phyloP scores from a whole-genome alignment of 768 basidiomycete species.

The Guyanaporus albipodus region DNA sequence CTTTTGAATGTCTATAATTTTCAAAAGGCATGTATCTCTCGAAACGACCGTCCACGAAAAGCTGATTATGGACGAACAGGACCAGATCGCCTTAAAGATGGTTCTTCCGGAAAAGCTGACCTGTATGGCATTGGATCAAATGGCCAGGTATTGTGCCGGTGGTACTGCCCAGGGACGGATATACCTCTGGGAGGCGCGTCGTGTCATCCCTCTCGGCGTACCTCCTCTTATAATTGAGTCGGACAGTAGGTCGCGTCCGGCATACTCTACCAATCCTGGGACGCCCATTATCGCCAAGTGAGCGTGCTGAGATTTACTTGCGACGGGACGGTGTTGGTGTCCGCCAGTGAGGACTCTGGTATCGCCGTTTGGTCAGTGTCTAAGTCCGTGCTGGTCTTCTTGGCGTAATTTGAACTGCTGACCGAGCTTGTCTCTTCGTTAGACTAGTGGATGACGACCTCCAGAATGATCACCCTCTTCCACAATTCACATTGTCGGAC shows the following conservation, averaged over 20 bases:
- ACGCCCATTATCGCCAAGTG: conserved; percentile 92
- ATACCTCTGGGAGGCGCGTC: conserved; percentile 92
- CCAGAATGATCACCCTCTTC: conserved; percentile 72
- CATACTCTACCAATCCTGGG: conserved; percentile 87
- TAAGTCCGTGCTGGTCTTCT: conserved; percentile 49
- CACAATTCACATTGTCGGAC: conserved; percentile 79
- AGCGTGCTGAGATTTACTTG: conserved; percentile 78
- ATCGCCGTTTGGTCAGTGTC: conserved; percentile 87
- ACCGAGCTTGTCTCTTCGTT: conserved; percentile 5
- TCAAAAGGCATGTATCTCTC: conserved; percentile 65
- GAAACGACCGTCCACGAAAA: not conserved
- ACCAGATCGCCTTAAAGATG: conserved; percentile 83
- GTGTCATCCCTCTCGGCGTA: not conserved
- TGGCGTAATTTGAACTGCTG: conserved; percentile 3
- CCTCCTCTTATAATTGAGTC: conserved; percentile 13
- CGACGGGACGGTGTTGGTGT: conserved; percentile 76
- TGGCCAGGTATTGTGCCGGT: conserved; percentile 77
- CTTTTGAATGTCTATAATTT: conserved; percentile 88
- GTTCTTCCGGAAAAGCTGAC: conserved; percentile 88
- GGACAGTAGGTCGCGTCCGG: conserved; percentile 78
- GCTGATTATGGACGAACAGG: conserved; percentile 43
- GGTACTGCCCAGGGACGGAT: conserved; percentile 87
- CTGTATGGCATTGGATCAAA: conserved; percentile 70
- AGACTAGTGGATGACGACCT: conserved; percentile 74
- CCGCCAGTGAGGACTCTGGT: conserved; percentile 88